phyloP scores from a whole-genome alignment of 2,329 filamentous ascomycete species.

The Fusarium albidum region DNA sequence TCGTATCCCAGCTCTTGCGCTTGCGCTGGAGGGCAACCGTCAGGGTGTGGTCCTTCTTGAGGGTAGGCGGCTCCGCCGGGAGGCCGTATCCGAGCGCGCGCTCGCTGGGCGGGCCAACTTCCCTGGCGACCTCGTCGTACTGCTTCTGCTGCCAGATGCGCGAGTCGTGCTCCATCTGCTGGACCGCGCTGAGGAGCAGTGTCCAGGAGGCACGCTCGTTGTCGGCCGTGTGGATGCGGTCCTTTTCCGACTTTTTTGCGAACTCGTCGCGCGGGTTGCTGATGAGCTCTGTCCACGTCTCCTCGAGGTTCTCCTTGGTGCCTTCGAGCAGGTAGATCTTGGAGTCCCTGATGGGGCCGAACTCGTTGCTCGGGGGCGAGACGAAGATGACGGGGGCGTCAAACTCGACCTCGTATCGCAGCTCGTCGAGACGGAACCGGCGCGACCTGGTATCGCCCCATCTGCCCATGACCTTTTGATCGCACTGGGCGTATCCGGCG shows the following conservation, averaged over 20 bases:
- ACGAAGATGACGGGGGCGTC: conserved; percentile 61
- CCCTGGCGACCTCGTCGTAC: conserved; percentile 38
- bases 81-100: conserved; percentile 27
- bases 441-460: conserved; percentile 54
- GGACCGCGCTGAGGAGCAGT: conserved; percentile 57
- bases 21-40: conserved; percentile 57
- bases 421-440: conserved; percentile 51
- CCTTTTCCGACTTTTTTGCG: conserved; percentile 36
- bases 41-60: conserved; percentile 49
- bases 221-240: conserved; percentile 61
- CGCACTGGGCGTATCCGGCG: conserved; percentile 58
- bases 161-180: conserved; percentile 59
- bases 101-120: conserved; percentile 30
- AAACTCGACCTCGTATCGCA: conserved; percentile 60
- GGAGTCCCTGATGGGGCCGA: conserved; percentile 44
- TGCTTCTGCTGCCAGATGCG: conserved; percentile 54
- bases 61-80: conserved; percentile 35
- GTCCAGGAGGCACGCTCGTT: conserved; percentile 66
- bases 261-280: conserved; percentile 43
- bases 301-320: conserved; percentile 44
- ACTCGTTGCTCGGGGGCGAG: conserved; percentile 51
- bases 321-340: conserved; percentile 51
- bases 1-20: conserved; percentile 60
- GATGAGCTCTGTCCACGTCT: conserved; percentile 45
- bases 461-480: conserved; percentile 56